These are phyloP conservation scores for Alternaria brassicae DNA, from an alignment of 2,329 filamentous ascomycete species.

Conservation along the genomic window DNA sequence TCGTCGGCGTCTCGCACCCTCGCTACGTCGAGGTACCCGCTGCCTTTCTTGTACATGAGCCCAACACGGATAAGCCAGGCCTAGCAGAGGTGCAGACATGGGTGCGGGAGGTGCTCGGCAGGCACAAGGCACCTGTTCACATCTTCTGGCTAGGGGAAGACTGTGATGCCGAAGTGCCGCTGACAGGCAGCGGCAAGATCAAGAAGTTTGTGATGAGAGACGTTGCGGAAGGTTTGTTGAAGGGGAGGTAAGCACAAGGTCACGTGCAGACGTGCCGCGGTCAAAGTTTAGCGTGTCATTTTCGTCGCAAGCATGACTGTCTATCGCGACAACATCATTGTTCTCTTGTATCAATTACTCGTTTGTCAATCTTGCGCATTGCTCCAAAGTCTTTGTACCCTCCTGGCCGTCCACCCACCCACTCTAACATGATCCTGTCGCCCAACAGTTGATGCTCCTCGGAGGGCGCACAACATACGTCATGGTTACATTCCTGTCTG, in stretches of 20 bases:
- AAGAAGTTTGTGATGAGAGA: slow-evolving; percentile 51
- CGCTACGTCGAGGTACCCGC: slow-evolving; percentile 77
- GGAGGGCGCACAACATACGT: slow-evolving; percentile 10
- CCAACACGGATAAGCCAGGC: slow-evolving; percentile 30
- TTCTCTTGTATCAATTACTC: neutral
- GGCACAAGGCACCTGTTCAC: slow-evolving; percentile 67
- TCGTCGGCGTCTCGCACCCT: slow-evolving; percentile 72
- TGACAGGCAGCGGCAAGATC: slow-evolving; percentile 56
- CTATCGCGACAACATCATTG: neutral
- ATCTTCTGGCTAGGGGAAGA: slow-evolving; percentile 75
- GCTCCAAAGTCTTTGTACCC: neutral
- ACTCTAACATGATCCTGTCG: neutral
- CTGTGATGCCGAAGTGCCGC: slow-evolving; percentile 47
- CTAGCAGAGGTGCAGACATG: slow-evolving; percentile 48
- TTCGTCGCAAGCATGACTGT: neutral
- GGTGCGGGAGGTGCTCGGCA: slow-evolving; percentile 48
- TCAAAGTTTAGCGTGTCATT: neutral
- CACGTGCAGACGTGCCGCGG: slow-evolving; percentile 1
- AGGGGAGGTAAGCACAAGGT: slow-evolving; percentile 8
- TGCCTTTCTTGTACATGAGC: slow-evolving; percentile 62
- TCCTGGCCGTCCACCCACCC: neutral
- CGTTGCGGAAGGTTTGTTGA: slow-evolving; percentile 36
- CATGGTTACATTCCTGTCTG: slow-evolving; percentile 5
- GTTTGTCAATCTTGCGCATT: neutral
- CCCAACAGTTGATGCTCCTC: neutral